Base-by-base conservation (phyloP, 2,329 filamentous ascomycete species). In the Metarhizium sp. region DNA sequence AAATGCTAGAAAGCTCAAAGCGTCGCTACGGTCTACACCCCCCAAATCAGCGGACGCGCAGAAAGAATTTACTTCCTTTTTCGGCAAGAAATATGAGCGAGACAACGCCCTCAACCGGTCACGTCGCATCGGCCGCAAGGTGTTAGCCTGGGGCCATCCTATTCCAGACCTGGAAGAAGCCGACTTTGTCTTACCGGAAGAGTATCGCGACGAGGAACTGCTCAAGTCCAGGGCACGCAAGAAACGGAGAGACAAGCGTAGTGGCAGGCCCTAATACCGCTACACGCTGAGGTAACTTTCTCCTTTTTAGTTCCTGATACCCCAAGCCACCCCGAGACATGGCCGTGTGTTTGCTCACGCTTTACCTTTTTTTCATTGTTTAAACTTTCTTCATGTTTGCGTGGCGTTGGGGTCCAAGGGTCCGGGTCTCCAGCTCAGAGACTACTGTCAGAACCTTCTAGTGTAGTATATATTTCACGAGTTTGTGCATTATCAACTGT, bases 11-110 rank as follows among this genome's bases (percentile, higher is more conserved):
- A 66, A 59, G 63, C 67, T 62, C 59, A 70, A 61, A 34, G 53
- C 66, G 29, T 59, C 63, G 7, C 59, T 63, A 48, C 63, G 62
- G 45, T 58, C 64, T 56, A 61, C 61, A 11, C 57, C 60, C 30
- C 59, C 67, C 10, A 66, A 68, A 38, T 66, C 73, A 40, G 70
- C 71, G 18, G 65, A 70, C 32, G 72, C 74, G 11, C 69, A 69
- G 2, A 80, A 78, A 56, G 86, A 88, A 42, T 91, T 96, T 66
- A 87, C 77, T n/a, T 95, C 90, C 0, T 96, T 96, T 73, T 97
- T 91, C 67, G 70, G 79, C 18, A 91, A 94, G 71, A 84, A 80
- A 29, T 85, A 95, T 65, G 79, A 92, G 58, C 86, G 92, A 30
- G 88, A 91, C 25, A 82, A 85, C 6, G 90, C 92, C 10, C 71